Conservation (phyloP, 192 early-diverging fungal genomes). For the Coemansia sp. region DNA sequence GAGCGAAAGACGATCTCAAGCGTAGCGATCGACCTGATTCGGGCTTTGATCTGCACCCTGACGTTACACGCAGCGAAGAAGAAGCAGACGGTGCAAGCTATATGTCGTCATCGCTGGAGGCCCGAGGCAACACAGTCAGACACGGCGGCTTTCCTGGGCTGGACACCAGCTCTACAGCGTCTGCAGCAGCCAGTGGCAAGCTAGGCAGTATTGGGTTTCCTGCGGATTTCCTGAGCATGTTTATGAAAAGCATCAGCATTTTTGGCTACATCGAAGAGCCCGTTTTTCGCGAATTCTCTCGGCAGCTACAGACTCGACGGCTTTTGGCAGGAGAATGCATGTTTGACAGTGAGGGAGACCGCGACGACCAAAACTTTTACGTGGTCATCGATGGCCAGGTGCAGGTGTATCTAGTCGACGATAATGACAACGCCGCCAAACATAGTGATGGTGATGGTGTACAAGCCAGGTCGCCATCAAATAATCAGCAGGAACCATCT, state of each 20-base stretch:
- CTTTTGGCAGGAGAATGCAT: conserved; percentile 75
- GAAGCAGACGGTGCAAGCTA: conserved; percentile 33
- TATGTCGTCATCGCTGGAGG: conserved; percentile 33
- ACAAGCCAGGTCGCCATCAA: not conserved
- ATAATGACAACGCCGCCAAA: not conserved
- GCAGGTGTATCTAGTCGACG: conserved; percentile 74
- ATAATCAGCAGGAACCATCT: not conserved
- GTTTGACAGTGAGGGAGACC: conserved; percentile 68
- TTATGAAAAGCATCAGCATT: conserved; percentile 76
- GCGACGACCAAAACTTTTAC: conserved; percentile 74
- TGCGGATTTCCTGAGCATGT: conserved; percentile 54
- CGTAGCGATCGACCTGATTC: conserved; percentile 11
- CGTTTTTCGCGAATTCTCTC: conserved; percentile 93
- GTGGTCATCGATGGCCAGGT: conserved; percentile 95
- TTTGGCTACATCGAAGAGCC: conserved; percentile 97
- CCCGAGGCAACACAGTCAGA: conserved; percentile 19
- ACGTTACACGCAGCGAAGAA: conserved; percentile 37
- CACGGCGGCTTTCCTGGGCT: not conserved
- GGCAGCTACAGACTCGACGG: conserved; percentile 80
- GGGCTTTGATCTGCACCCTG: conserved; percentile 50
- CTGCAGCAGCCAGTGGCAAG: not conserved
- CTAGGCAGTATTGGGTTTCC: conserved; percentile 31
- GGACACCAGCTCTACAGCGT: not conserved
- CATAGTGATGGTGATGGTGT: not conserved
- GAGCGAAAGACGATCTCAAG: conserved; percentile 14